Percentiles rank a stretch among this genome's conserved stretches.
These are phyloP conservation scores for Cyanodermella asteris DNA, from an alignment of 2,329 filamentous ascomycete genomes.

Conservation along the genomic window DNA sequence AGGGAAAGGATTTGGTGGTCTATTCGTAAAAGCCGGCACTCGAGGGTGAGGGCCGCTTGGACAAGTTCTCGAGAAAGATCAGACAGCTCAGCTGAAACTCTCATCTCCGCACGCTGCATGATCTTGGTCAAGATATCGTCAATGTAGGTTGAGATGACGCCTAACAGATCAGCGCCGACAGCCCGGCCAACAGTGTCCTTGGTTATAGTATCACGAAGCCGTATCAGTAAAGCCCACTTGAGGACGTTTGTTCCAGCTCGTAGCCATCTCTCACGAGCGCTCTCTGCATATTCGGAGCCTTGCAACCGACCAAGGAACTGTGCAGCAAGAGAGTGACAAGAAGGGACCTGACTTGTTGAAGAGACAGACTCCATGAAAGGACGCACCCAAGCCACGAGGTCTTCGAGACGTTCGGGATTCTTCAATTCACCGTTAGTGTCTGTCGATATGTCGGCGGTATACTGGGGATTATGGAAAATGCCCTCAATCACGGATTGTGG, in stretches of 20 bases:
- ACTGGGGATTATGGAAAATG: constrained; percentile 52
- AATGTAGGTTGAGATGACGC: constrained; percentile 24
- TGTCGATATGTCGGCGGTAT: constrained; percentile 31
- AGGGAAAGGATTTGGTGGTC: constrained; percentile 45
- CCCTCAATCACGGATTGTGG: constrained; percentile 66
- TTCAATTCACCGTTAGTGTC: constrained; percentile 30
- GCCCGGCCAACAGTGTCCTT: constrained; percentile 24
- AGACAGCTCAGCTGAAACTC: constrained; percentile 29
- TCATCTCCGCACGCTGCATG: constrained; percentile 24
- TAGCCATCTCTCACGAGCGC: constrained; percentile 24
- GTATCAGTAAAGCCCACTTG: constrained; percentile 23
- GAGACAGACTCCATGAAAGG: constrained; percentile 60
- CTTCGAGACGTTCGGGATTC: constrained; percentile 26
- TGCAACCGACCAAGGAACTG: constrained; percentile 45
- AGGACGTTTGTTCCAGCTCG: constrained; percentile 22
- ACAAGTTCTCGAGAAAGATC: constrained; percentile 41
- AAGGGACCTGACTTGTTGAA: constrained; percentile 52
- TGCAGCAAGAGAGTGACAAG: constrained; percentile 56
- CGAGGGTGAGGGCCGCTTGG: constrained; percentile 43
- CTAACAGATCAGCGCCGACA: constrained; percentile 25
- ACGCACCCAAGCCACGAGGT: constrained; percentile 55
- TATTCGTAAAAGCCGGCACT: constrained; percentile 46
- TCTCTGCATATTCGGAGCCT: constrained; percentile 17
- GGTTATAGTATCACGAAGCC: constrained; percentile 23
- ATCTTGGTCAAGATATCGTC: constrained; percentile 37